Percentiles rank a stretch among this genome's conserved stretches.
These are phyloP conservation scores for Plasmodium cynomolgi DNA, from an alignment of 169 alveolate species.

Conservation along the genomic window DNA sequence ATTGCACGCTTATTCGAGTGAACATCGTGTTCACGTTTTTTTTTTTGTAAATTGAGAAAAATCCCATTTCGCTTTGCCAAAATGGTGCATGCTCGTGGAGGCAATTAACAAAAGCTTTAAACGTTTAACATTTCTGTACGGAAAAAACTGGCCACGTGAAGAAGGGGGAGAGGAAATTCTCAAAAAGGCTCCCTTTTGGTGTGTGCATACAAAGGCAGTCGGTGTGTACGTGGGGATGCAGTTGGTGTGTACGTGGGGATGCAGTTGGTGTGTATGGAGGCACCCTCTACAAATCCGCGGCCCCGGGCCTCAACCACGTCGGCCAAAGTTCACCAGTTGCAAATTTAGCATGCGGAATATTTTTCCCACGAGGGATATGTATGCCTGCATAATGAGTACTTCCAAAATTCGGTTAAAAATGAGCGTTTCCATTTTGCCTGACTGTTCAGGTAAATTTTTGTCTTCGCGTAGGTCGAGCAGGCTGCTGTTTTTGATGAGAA, in stretches of 20 bases:
- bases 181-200: background rate
- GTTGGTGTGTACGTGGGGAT: background rate
- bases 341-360: constrained; percentile 38
- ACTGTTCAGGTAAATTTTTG: background rate
- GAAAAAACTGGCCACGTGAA: background rate
- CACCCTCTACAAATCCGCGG: background rate
- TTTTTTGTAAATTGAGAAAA: background rate
- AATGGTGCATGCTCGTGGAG: background rate
- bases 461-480: background rate
- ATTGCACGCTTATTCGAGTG: background rate
- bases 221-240: background rate
- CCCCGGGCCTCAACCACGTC: background rate
- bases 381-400: constrained; percentile 43
- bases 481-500: constrained; percentile 8
- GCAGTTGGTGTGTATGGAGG: background rate
- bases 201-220: background rate
- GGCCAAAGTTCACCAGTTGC: constrained; percentile 13
- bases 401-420: constrained; percentile 36
- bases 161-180: background rate
- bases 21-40: background rate
- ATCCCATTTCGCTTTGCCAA: background rate
- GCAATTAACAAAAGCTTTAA: background rate
- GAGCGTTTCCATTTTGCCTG: constrained; percentile 4
- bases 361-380: constrained; percentile 19
- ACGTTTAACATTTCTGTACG: background rate